Conservation (phyloP, 106 monocot species). For the Ottelia alismoides region DNA sequence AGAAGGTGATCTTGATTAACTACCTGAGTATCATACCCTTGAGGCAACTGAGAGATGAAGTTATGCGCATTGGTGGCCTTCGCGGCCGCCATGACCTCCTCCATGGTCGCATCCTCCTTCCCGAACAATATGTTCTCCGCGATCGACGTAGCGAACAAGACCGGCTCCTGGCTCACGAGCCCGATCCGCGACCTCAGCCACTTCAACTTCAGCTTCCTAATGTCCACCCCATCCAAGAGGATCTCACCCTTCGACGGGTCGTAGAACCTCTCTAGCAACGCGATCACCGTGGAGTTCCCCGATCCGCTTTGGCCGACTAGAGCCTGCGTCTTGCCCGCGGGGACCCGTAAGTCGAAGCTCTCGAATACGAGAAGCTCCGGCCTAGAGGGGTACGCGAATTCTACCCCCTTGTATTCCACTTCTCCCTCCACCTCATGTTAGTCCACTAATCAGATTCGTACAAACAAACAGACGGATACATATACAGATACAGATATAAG, state of each 20-base stretch:
- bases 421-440: slow-evolving; percentile 38
- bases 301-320: slow-evolving; percentile 64
- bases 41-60: slow-evolving; percentile 54
- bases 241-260: slow-evolving; percentile 35
- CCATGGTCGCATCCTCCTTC: slow-evolving; percentile 17
- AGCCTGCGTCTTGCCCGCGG: slow-evolving; percentile 51
- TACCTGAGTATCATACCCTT: slow-evolving; percentile 75
- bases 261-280: slow-evolving; percentile 64
- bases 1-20: too few relatives aligned
- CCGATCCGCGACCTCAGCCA: slow-evolving; percentile 71
- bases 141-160: slow-evolving; percentile 56
- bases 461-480: too few relatives aligned
- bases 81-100: slow-evolving; percentile 45
- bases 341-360: slow-evolving; percentile 35
- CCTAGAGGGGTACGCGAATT: slow-evolving; percentile 52
- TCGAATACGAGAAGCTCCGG: slow-evolving; percentile 33
- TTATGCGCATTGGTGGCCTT: slow-evolving; percentile 70
- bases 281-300: slow-evolving; percentile 65
- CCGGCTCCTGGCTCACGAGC: slow-evolving; percentile 72
- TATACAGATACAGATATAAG: too few relatives aligned
- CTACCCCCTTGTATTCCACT: slow-evolving; percentile 33
- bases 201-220: slow-evolving; percentile 37
- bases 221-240: slow-evolving; percentile 49
- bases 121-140: slow-evolving; percentile 67
- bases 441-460: too few relatives aligned